phyloP scores from a whole-genome alignment of 306 rosid genomes.

The Vigna nakashimae region DNA sequence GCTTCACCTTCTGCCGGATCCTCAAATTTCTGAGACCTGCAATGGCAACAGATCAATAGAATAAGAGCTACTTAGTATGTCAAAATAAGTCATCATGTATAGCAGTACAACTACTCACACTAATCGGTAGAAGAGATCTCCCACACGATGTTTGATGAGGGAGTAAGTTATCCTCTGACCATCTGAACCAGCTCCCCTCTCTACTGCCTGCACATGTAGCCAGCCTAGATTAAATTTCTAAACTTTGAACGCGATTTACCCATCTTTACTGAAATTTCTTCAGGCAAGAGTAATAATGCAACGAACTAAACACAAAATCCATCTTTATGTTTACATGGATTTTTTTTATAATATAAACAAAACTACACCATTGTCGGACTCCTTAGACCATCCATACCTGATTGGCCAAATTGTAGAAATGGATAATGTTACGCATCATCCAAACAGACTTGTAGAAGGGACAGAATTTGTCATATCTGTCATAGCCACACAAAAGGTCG shows the following conservation, averaged over 20 bases:
- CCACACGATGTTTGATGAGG: constrained; percentile 92
- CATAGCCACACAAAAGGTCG: constrained; percentile 35
- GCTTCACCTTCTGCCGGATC: constrained; percentile 99
- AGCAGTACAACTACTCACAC: constrained; percentile 68
- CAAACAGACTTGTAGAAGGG: constrained; percentile 99
- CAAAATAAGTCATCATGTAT: constrained; percentile 18
- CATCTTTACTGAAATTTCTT: constrained; percentile 13
- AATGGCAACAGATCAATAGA: constrained; percentile 32
- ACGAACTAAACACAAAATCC: constrained; percentile 13
- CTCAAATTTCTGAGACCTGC: constrained; percentile 98
- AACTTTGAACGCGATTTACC: constrained; percentile 23
- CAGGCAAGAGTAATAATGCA: background rate
- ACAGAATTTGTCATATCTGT: constrained; percentile 96
- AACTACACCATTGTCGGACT: constrained; percentile 31
- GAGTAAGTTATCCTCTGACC: constrained; percentile 90
- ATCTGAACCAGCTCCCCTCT: constrained; percentile 96
- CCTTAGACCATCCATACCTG: constrained; percentile 62
- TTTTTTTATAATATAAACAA: constrained; percentile 10
- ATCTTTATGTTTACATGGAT: constrained; percentile 17
- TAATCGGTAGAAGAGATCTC: constrained; percentile 96
- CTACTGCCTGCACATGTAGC: constrained; percentile 81
- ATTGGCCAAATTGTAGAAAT: constrained; percentile 96
- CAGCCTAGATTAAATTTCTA: constrained; percentile 27
- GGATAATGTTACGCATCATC: constrained; percentile 99
- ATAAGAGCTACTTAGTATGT: constrained; percentile 38